Evolutionary conservation across 2,329 filamentous ascomycete genomes (phyloP).

Genomic region (Fusarium virguliforme): DNA sequence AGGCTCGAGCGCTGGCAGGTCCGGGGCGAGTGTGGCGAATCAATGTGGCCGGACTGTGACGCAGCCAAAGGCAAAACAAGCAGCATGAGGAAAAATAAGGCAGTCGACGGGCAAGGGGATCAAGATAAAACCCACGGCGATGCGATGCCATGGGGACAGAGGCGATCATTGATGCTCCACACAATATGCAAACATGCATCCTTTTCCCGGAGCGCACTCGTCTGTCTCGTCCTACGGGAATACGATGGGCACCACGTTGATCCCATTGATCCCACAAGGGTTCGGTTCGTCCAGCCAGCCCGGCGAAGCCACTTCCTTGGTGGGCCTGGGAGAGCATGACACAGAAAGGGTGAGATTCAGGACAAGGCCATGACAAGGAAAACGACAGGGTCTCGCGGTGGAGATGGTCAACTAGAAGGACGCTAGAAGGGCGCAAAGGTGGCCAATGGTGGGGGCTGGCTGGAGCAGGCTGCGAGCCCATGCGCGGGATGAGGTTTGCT

Average conservation of each 20-base stretch:
- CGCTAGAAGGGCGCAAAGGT: slow-evolving; percentile 49
- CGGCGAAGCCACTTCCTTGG: slow-evolving; percentile 26
- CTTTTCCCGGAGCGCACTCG: slow-evolving; percentile 7
- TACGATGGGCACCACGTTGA: slow-evolving; percentile 28
- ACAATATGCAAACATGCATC: slow-evolving; percentile 19
- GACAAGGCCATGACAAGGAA: slow-evolving; percentile 22
- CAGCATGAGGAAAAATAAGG: slow-evolving; percentile 9
- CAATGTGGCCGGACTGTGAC: slow-evolving; percentile 36
- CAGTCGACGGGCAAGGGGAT: not conserved
- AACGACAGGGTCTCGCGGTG: slow-evolving; percentile 20
- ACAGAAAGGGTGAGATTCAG: slow-evolving; percentile 20
- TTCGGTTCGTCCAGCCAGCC: slow-evolving; percentile 5
- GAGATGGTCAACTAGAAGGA: slow-evolving; percentile 45
- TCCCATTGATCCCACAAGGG: slow-evolving; percentile 18
- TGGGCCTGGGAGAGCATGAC: slow-evolving; percentile 10
- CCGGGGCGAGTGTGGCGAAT: slow-evolving; percentile 41
- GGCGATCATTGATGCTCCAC: slow-evolving; percentile 16
- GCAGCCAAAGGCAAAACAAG: slow-evolving; percentile 17
- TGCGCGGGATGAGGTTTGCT: not conserved
- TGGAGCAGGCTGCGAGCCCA: slow-evolving; percentile 15
- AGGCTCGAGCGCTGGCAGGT: slow-evolving; percentile 21
- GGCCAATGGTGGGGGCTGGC: slow-evolving; percentile 31
- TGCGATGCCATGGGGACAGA: slow-evolving; percentile 13
- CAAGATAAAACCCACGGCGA: slow-evolving; percentile 4
- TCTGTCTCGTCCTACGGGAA: slow-evolving; percentile 18